Evolutionary conservation across 768 basidiomycete species (phyloP), one percentile per base, ranked within the genome.

Genomic region (Boletales sp.): DNA sequence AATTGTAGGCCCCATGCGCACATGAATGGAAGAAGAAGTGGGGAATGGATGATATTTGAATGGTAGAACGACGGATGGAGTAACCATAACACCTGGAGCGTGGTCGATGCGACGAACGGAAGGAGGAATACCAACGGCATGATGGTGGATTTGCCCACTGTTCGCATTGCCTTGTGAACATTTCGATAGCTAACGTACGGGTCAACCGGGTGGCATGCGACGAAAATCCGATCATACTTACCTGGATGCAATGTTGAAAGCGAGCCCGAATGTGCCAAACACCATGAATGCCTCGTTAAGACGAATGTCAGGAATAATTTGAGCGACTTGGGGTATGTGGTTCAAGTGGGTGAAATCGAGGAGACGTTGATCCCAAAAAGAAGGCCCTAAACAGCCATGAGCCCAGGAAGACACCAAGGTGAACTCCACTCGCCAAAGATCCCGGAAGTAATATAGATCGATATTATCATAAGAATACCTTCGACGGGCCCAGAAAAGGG

Each of bases 401-500:
- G 43, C 18, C 29, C 7, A 10, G 9, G 17, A 12, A 13, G 31
- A 24, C 42, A 37, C 15, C 9, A 1, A 15, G 2, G 43, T 46
- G 40, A 36, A 34, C 14, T 17, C 12, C 4, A 63, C 76, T 41
- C 53, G 82, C 90, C 90, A 59, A 76, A 84, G 45, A 88, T 66
- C 0, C 92, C 94, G 12, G 87, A 86, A 45, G 95, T 72, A 29
- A 83, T 56, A 71, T 86, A 97, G 47, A 97, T 84, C 9, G 58
- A 65, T 24, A 86, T 74, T 48, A 98, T 86, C 68, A 97, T 78
- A 32, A 99, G 72, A 56, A 98, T 95, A 8, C 97, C 97, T 67
- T 98, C 97, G 2, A 97, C 90, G 0, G 97, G 95, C 1, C 97
- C 95, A 14, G 92, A 95, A 69, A 95, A 95, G 31, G 86, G 81